Conservation (phyloP, 2,329 filamentous ascomycete species). For the Rhynchosporium graminicola region DNA sequence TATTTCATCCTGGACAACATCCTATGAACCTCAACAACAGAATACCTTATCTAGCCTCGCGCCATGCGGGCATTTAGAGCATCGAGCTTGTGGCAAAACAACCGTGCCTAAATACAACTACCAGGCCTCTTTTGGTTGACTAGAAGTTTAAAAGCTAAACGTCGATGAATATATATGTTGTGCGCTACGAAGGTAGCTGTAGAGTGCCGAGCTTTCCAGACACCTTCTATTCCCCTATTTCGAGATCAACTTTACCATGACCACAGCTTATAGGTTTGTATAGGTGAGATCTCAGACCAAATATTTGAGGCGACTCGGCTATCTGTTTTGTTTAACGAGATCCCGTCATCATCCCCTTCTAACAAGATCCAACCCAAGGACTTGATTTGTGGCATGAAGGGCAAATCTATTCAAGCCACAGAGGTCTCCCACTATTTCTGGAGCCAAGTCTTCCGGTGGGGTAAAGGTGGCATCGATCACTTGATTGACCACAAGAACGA, state of each 20-base stretch:
- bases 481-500: constrained; percentile 9
- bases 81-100: constrained; percentile 14
- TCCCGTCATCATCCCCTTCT: neutral
- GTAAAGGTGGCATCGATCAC: constrained; percentile 10
- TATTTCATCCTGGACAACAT: constrained; percentile 18
- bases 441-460: constrained; percentile 13
- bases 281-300: neutral
- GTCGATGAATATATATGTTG: neutral
- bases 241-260: neutral
- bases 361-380: constrained; percentile 1
- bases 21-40: constrained; percentile 1
- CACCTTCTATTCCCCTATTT: neutral
- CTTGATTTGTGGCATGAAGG: neutral
- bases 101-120: constrained; percentile 11
- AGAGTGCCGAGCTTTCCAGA: neutral
- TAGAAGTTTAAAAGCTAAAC: neutral
- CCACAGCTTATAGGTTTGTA: neutral
- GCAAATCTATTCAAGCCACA: constrained; percentile 18
- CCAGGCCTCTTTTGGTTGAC: neutral
- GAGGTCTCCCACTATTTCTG: neutral
- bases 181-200: neutral
- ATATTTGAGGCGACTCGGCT: constrained; percentile 11
- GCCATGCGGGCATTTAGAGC: constrained; percentile 19
- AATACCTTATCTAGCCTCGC: neutral
- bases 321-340: constrained; percentile 16